Evolutionary conservation across 179 eudicot species (phyloP).

Genomic region (Corrigiola litoralis): DNA sequence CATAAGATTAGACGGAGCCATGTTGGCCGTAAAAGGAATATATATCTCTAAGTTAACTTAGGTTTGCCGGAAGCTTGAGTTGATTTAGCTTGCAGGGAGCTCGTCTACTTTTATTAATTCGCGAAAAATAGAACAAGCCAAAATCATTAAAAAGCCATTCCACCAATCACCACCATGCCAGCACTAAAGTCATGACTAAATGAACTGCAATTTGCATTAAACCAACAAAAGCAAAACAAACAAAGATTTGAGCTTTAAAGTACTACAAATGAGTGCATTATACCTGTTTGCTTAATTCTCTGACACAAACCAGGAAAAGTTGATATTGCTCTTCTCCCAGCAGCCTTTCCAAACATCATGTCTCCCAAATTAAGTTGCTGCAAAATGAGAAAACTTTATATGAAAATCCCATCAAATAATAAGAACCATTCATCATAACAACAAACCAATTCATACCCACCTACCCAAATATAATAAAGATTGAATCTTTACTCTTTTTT

Average conservation of each 20-base stretch:
- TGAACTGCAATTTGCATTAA: neutral
- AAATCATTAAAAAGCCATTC: too few relatives aligned
- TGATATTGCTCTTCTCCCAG: constrained; percentile 49
- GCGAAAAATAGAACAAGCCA: too few relatives aligned
- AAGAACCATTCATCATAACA: neutral
- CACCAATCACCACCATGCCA: too few relatives aligned
- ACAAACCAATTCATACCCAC: neutral
- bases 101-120: too few relatives aligned
- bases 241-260: neutral
- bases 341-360: constrained; percentile 29
- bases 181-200: neutral
- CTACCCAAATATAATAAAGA: too few relatives aligned
- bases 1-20: too few relatives aligned
- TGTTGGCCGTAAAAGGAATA: too few relatives aligned
- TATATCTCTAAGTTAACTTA: too few relatives aligned
- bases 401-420: neutral
- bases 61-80: too few relatives aligned
- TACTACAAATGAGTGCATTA: neutral
- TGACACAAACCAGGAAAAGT: constrained; percentile 50
- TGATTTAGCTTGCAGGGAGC: too few relatives aligned
- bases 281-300: constrained; percentile 89
- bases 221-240: neutral
- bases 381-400: neutral
- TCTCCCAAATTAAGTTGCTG: neutral
- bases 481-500: too few relatives aligned